Evolutionary conservation across 768 basidiomycete species (phyloP).

Genomic region (Auricularia heimuer): DNA sequence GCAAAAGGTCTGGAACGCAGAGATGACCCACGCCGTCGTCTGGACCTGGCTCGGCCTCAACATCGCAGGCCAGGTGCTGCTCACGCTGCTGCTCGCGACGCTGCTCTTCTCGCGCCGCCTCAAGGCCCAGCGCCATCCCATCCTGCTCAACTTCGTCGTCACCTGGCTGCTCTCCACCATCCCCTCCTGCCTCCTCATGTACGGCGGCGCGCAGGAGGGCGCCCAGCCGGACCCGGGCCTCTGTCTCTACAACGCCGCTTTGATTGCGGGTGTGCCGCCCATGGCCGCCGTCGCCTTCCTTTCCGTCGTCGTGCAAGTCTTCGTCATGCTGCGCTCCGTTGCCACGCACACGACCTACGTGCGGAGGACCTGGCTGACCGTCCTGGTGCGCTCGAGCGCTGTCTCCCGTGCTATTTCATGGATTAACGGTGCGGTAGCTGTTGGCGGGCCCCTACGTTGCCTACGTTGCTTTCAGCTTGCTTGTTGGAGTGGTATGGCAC

Average conservation of each 20-base stretch:
- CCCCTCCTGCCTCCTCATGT: background rate
- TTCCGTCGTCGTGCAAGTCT: background rate
- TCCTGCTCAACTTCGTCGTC: background rate
- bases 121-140: background rate
- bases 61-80: background rate
- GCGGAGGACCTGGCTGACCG: background rate
- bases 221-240: background rate
- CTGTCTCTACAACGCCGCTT: background rate
- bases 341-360: background rate
- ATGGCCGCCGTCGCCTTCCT: background rate
- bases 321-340: background rate
- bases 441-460: background rate
- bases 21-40: background rate
- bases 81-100: background rate
- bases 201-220: background rate
- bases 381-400: background rate
- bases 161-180: background rate
- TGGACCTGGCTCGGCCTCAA: constrained; percentile 3
- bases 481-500: background rate
- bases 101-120: constrained; percentile 1
- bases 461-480: background rate
- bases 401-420: background rate
- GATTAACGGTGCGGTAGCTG: background rate
- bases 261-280: background rate
- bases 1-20: background rate